A percentile compares a stretch with the other conserved stretches of the same genome.
Conservation (phyloP, 306 rosid species). For the Dalbergia cultrata region DNA sequence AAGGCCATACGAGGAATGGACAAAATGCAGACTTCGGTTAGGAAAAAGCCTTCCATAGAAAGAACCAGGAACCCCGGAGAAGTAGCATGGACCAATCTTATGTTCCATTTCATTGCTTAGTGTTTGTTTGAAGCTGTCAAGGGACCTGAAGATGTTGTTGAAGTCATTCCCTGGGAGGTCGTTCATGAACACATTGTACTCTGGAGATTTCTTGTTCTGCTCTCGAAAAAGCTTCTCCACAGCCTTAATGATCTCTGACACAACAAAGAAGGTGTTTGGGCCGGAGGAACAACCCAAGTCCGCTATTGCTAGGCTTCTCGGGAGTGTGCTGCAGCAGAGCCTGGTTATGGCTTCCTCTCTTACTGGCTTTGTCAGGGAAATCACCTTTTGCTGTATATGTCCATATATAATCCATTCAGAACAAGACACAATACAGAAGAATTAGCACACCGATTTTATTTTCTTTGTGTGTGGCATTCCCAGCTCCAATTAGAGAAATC, state of each 20-base stretch:
- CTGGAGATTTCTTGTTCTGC: conserved; percentile 43
- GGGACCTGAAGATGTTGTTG: conserved; percentile 58
- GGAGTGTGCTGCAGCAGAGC: conserved; percentile 26
- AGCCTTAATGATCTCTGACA: conserved; percentile 45
- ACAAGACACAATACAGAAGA: neutral
- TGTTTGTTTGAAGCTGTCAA: conserved; percentile 47
- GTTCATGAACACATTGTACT: conserved; percentile 53
- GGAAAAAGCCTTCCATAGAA: conserved; percentile 64
- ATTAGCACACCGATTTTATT: neutral
- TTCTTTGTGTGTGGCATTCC: too few species aligned
- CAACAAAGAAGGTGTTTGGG: conserved; percentile 58
- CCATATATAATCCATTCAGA: neutral
- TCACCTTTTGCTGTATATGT: conserved; percentile 49
- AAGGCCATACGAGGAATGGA: conserved; percentile 64
- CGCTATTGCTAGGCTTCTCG: conserved; percentile 55
- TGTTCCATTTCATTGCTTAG: conserved; percentile 29
- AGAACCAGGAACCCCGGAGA: conserved; percentile 64
- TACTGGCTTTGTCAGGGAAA: conserved; percentile 47
- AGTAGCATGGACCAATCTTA: conserved; percentile 52
- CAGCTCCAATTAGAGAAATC: too few species aligned
- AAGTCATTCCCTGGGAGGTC: conserved; percentile 65
- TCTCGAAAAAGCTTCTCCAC: conserved; percentile 50
- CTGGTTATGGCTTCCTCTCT: conserved; percentile 54
- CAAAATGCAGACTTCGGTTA: conserved; percentile 47
- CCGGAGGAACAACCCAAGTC: conserved; percentile 76